Base-by-base conservation (phyloP, 192 early-diverging fungal species). In the Phlyctochytrium planicorne region DNA sequence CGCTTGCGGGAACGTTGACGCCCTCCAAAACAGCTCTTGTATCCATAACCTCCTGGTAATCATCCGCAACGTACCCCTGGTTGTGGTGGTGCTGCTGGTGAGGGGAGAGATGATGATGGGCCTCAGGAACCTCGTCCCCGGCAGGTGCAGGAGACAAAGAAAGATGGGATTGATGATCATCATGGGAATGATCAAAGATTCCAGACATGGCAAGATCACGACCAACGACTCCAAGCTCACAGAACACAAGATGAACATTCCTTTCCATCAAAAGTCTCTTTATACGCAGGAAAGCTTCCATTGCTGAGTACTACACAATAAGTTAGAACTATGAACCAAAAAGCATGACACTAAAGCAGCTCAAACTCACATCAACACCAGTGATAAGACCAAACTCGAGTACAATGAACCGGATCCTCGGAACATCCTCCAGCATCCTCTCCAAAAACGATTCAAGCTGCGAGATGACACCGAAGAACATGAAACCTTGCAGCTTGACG, bases 401-500 rank as follows among this genome's bases (percentile, higher is more conserved):
- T 0, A 97, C 86, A 50, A 98, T 72, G 67, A 91, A 97, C 52
- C 91, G 87, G 57, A 95, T 91, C 0, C 89, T 87, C 23, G 88
- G 85, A 34, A 69, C 75, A 20, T 86, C 80, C 4, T 33, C 53
- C 27, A 81, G 34, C 16, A 64, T 27, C 0, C 68, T 47, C 17
- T 67, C 63, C 55, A 84, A 69, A 60, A 73, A 60, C 32, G 34
- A 63, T 30, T 79, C 77, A 20, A 84, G 27, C 40, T 71, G 69
- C 3, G 62, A 65, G 55, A 71, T 71, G 30, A 71, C 69, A 1
- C 95, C 96, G 81, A 97, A 98, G 69, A 98, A 98, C 84, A 98
- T 84, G 67, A 96, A 96, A 24, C 96, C 78, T 75, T 98, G 94
- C 56, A 97, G 72, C 67, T 90, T 90, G 74, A 97, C 84, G 4